Conservation (phyloP, 2,329 filamentous ascomycete genomes). For the Pseudofabraea citricarpa region DNA sequence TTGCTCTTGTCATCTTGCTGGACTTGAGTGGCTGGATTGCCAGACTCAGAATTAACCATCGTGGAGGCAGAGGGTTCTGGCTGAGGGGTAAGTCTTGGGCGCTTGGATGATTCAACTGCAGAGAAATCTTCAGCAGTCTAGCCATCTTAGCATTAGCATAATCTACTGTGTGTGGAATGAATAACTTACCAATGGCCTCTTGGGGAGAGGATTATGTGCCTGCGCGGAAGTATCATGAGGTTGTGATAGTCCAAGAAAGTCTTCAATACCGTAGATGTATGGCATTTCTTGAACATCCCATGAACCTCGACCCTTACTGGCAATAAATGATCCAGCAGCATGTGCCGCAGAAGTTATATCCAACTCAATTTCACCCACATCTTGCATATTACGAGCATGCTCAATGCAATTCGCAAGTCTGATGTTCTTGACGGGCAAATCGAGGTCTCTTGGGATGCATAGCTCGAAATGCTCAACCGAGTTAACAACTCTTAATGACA, state of each 20-base stretch:
- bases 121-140: conserved; percentile 8
- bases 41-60: too few species aligned
- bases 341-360: too few species aligned
- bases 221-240: conserved; percentile 9
- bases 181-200: conserved; percentile 16
- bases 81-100: conserved; percentile 15
- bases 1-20: conserved; percentile 7
- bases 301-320: conserved; percentile 1
- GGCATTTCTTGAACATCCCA: conserved; percentile 22
- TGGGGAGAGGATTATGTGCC: conserved; percentile 8
- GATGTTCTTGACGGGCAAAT: conserved; percentile 14
- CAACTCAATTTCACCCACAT: too few species aligned
- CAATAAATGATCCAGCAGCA: too few species aligned
- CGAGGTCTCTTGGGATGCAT: conserved; percentile 15
- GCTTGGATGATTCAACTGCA: conserved; percentile 15
- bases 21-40: conserved; percentile 1
- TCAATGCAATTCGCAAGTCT: conserved; percentile 18
- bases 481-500: conserved; percentile 21
- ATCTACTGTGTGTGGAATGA: too few species aligned
- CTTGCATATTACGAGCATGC: conserved; percentile 19
- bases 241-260: conserved; percentile 3
- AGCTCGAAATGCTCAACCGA: conserved; percentile 28
- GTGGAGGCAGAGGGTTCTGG: too few species aligned
- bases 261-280: conserved; percentile 14
- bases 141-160: too few species aligned